phyloP scores from a whole-genome alignment of 2,329 filamentous ascomycete genomes.

The Diplodia seriata region DNA sequence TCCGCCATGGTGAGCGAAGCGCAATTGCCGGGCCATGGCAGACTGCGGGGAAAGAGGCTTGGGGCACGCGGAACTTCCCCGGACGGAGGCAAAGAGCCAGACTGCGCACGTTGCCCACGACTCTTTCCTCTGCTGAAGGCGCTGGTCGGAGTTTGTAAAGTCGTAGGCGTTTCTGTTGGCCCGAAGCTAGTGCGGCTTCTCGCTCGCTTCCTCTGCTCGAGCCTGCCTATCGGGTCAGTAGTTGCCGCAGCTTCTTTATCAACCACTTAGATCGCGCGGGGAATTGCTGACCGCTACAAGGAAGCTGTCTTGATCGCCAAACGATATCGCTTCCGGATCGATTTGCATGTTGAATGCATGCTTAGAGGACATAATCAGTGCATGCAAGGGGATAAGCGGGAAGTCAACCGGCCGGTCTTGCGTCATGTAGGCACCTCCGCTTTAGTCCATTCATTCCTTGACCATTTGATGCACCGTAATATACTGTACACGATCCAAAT shows the following conservation, averaged over 20 bases:
- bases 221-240: constrained; percentile 3
- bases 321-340: not conserved
- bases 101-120: not conserved
- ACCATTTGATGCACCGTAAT: not conserved
- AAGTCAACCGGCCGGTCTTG: not conserved
- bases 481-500: constrained; percentile 6
- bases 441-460: not conserved
- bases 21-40: not conserved
- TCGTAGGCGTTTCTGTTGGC: not conserved
- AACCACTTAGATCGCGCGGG: not conserved
- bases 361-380: too few species aligned
- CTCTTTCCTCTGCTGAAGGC: not conserved
- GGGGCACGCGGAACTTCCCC: constrained; percentile 17
- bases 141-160: not conserved
- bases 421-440: not conserved
- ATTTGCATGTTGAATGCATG: not conserved
- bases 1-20: not conserved
- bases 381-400: not conserved
- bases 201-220: not conserved
- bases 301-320: not conserved
- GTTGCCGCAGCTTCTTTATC: not conserved
- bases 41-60: constrained; percentile 16
- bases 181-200: not conserved
- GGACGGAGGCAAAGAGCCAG: not conserved
- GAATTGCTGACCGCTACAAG: not conserved